These are phyloP conservation scores for Coriaria nepalensis DNA, from an alignment of 306 rosid genomes.

Conservation along the genomic window DNA sequence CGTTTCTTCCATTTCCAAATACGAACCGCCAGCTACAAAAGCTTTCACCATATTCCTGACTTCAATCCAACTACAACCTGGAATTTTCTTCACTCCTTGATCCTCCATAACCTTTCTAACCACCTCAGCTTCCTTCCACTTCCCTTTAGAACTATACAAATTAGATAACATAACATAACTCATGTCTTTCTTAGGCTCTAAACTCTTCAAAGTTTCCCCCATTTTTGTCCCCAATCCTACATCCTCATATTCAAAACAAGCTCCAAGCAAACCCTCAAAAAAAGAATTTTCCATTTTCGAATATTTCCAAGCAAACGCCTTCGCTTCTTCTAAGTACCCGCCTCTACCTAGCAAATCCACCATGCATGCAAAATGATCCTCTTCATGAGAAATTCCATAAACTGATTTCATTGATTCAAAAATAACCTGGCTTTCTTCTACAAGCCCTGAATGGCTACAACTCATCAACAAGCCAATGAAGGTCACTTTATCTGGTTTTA, in stretches of 20 bases:
- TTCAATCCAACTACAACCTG: slow-evolving; percentile 87
- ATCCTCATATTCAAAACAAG: slow-evolving; percentile 41
- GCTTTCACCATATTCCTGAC: slow-evolving; percentile 38
- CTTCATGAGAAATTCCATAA: slow-evolving; percentile 35
- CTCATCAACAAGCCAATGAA: slow-evolving; percentile 63
- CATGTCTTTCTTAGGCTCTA: slow-evolving; percentile 43
- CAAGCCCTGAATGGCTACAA: slow-evolving; percentile 72
- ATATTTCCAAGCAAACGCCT: slow-evolving; percentile 28
- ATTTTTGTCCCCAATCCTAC: slow-evolving; percentile 26
- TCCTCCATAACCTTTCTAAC: slow-evolving; percentile 54
- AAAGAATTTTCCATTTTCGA: slow-evolving; percentile 23
- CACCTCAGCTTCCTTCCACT: slow-evolving; percentile 75
- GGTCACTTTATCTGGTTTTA: slow-evolving; percentile 63
- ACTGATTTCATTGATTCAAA: slow-evolving; percentile 42
- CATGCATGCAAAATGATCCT: slow-evolving; percentile 65
- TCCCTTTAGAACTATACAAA: slow-evolving; percentile 51
- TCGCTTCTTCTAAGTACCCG: slow-evolving; percentile 56
- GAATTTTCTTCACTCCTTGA: slow-evolving; percentile 63
- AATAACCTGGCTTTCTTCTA: slow-evolving; percentile 33
- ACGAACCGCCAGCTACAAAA: slow-evolving; percentile 60
- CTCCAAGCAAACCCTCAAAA: slow-evolving; percentile 54
- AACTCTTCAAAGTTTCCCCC: slow-evolving; percentile 35
- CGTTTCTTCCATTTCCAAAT: slow-evolving; percentile 23
- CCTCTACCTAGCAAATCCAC: slow-evolving; percentile 78
- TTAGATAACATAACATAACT: slow-evolving; percentile 61